Evolutionary conservation across 2,329 filamentous ascomycete species (phyloP), one percentile per base, ranked within the genome.

Genomic region (Aureobasidium sp.): DNA sequence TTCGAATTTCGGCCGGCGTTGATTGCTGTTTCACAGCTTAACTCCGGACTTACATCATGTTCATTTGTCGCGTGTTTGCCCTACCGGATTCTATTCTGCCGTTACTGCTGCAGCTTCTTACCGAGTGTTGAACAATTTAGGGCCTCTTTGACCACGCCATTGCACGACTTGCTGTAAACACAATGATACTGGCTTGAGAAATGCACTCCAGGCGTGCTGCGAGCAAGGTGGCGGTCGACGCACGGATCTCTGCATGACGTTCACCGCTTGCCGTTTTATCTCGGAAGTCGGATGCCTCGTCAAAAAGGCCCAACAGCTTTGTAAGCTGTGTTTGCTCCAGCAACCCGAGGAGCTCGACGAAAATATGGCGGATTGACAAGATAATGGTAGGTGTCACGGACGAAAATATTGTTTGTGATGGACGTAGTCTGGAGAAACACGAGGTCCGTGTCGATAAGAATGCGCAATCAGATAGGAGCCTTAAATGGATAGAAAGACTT

Each of bases 301-400:
- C 6, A 41, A 55, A 55, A 29, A 37, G 36, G 53, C 53, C 53
- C 53, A 57, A 57, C 53, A 34, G 53, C 53, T 57, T 57, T 57
- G 53, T 57, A 57, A 57, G 53, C 53, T 20, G 27, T 57, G 27
- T 34, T 29, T 46, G 34, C 26, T 41, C 20, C n/a, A 37, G 23
- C 12, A 27, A 27, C 37, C 27, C 12, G 15, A 29, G n/a, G 23
- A 51, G 3, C 17, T 20, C 47, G 47, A 53, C 23, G 20, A 15
- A 39, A 23, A 53, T 23, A 41, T 39, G 36, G 34, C 36, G 13
- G 29, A 13, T 15, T 10, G n/a, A 39, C 26, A 13, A 23, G 36
- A 53, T 41, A 37, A 37, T 10, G 10, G 8, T 15, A 34, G 3
- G 10, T 51, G 5, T 29, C 47, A 51, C 47, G n/a, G 20, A 52